Evolutionary conservation across 2,329 filamentous ascomycete genomes (phyloP).

Genomic region (Dothideomycetidae sp.): DNA sequence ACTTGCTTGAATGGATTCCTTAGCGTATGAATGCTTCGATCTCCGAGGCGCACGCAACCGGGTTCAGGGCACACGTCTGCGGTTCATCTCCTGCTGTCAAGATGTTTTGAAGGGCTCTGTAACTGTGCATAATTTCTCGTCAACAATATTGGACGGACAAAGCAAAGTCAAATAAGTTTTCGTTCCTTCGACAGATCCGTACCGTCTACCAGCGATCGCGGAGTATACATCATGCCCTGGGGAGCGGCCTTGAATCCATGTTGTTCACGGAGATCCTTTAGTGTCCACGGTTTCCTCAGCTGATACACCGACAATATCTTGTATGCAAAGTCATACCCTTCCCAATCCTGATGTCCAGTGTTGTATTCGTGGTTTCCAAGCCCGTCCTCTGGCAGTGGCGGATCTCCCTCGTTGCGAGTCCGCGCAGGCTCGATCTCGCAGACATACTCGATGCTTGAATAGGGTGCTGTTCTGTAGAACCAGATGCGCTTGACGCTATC

Average conservation of each 20-base stretch:
- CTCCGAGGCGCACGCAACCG: too few species aligned
- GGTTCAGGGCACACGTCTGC: too few species aligned
- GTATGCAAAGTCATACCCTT: background rate
- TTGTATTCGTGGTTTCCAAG: background rate
- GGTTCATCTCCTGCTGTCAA: too few species aligned
- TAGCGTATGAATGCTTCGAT: too few species aligned
- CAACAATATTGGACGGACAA: too few species aligned
- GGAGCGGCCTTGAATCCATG: background rate
- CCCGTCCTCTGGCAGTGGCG: background rate
- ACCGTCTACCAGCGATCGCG: background rate
- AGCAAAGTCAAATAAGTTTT: too few species aligned
- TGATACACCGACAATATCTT: background rate
- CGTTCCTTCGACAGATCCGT: background rate
- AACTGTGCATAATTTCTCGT: too few species aligned
- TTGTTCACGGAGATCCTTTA: background rate
- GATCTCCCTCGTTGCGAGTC: background rate
- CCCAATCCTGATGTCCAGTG: background rate
- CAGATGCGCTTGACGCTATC: background rate
- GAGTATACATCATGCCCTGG: background rate
- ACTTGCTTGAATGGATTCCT: too few species aligned
- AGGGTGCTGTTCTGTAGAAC: background rate
- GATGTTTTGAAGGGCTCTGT: too few species aligned
- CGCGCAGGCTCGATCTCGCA: background rate
- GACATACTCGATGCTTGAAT: background rate
- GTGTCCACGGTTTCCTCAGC: background rate